Evolutionary conservation across 352 stramenopile genomes (phyloP).

Genomic region (Saprolegnia parasitica): DNA sequence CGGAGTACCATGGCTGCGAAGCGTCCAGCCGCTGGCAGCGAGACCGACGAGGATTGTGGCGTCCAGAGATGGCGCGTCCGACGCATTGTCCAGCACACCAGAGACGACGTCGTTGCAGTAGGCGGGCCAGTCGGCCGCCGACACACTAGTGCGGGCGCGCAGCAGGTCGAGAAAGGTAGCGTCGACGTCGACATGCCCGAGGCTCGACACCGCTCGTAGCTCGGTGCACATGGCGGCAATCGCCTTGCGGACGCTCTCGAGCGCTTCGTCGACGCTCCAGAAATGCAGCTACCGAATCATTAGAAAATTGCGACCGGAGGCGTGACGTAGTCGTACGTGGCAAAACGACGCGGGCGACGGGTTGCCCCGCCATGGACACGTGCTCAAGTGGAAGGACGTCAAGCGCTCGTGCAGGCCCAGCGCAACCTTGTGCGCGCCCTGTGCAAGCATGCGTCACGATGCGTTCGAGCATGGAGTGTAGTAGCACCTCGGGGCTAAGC

Average conservation of each 20-base stretch:
- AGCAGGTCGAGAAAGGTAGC: constrained; percentile 2
- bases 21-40: neutral
- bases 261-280: constrained; percentile 14
- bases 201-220: neutral
- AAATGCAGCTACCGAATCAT: constrained; percentile 20
- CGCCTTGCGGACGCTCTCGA: constrained; percentile 1
- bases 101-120: neutral
- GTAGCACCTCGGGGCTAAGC: constrained; percentile 12
- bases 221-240: neutral
- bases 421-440: constrained; percentile 25
- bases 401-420: constrained; percentile 13
- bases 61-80: neutral
- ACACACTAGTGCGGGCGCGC: neutral
- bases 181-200: constrained; percentile 1
- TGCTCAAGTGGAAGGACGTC: constrained; percentile 21
- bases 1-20: neutral
- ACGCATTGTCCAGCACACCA: neutral
- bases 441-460: neutral
- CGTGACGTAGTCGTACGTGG: neutral
- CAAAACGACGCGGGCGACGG: constrained; percentile 21
- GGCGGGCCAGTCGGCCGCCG: neutral
- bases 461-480: neutral
- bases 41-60: neutral
- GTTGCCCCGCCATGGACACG: constrained; percentile 24
- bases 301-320: neutral